A percentile compares a stretch with the other conserved stretches of the same genome.
Evolutionary conservation across 495 filamentous ascomycete species (phyloP).

Genomic region (Rhypophila decipiens): DNA sequence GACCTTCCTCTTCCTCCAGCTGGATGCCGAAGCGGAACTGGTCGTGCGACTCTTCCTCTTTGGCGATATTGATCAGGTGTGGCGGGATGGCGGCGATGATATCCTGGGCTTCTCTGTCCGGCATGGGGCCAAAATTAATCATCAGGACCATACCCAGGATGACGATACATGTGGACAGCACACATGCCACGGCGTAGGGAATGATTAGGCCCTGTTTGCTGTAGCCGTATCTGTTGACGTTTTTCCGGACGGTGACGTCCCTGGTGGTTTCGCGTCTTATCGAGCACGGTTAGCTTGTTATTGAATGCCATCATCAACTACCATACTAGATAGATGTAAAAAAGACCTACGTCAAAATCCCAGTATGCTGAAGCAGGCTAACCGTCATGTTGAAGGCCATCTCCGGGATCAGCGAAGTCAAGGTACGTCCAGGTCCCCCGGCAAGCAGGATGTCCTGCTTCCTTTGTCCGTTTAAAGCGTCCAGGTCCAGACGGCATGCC

Average conservation of each 20-base stretch:
- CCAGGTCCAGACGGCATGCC: constrained; percentile 1
- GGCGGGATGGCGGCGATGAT: not conserved
- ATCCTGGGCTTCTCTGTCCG: constrained; percentile 2
- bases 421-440: not conserved
- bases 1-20: no score
- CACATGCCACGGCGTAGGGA: constrained; percentile 2
- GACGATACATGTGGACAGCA: not conserved
- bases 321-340: no score
- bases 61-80: not conserved
- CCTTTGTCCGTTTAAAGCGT: not conserved
- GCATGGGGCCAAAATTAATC: not conserved
- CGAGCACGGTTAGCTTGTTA: not conserved
- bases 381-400: constrained; percentile 5
- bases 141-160: not conserved
- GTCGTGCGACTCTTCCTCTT: no score
- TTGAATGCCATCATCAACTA: no score
- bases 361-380: constrained; percentile 7
- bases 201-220: constrained; percentile 1
- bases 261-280: not conserved
- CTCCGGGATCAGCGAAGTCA: constrained; percentile 4
- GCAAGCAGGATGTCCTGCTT: constrained; percentile 1
- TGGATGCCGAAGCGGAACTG: no score
- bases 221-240: constrained; percentile 7
- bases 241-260: not conserved
- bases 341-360: constrained; percentile 6